Base-by-base conservation (phyloP, 345 rosid genomes). In the Gossypium arboreum region DNA sequence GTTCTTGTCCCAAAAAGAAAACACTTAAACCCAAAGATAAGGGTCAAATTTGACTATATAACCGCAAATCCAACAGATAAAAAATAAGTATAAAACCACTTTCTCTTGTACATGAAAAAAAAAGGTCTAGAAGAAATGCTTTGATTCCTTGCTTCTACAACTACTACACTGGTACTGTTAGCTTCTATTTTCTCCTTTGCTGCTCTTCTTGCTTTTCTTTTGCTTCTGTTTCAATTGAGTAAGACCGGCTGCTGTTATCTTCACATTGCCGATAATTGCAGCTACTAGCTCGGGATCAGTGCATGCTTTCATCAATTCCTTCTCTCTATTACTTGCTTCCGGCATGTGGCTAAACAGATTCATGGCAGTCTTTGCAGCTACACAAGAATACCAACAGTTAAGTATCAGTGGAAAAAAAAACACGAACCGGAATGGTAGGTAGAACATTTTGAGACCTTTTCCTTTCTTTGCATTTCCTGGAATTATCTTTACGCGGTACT, bases 381-480 rank as follows among this genome's bases (percentile, higher is more conserved):
- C 50, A 75, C 17, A 52, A 12, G 44, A 52, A 51, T 51, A 16
- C 20, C 18, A 15, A 68, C 10, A 20, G 71, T 12, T 1, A 3
- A 67, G 11, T 45, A 12, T 68, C 8, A 24, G 18, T 9, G 2
- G 24, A 47, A 68, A 22, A 8, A 11, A 17, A 66, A 73, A 59
- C 15, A 29, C 41, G 6, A 0, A 39, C 12, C 18, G 17, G 39
- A 44, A 58, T 2, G 3, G 24, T 24, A 56, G 43, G n/a, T 73
- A 13, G 9, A 22, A 65, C 22, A 73, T 48, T 7, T 62, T 24
- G 7, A 45, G 78, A 92, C 99, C 99, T 79, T 96, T 93, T 83
- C 99, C 99, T 83, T 81, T 93, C 88, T 93, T 96, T 55, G 91
- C 91, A 63, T 90, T 81, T 75, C 99, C 99, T 54, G 99, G 98